Evolutionary conservation across 768 basidiomycete genomes (phyloP).

Genomic region (Sutorius australiensis): DNA sequence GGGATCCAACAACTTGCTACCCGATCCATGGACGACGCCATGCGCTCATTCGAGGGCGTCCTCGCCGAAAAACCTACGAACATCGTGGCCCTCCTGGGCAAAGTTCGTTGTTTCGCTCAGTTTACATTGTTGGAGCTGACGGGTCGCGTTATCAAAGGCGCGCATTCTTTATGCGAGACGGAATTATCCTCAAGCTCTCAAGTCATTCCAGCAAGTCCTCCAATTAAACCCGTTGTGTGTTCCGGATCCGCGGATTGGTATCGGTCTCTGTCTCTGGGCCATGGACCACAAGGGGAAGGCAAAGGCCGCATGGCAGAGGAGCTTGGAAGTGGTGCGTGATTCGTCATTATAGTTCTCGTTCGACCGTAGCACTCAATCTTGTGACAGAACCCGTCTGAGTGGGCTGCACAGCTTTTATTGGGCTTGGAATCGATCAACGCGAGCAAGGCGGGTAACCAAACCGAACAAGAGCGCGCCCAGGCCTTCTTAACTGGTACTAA

Average conservation of each 20-base stretch:
- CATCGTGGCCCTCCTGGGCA: constrained; percentile 81
- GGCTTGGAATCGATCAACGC: constrained; percentile 85
- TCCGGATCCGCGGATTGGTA: constrained; percentile 94
- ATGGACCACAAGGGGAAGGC: constrained; percentile 82
- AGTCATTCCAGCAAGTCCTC: constrained; percentile 82
- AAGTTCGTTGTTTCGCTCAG: constrained; percentile 42
- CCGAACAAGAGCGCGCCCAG: constrained; percentile 59
- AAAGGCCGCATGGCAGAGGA: constrained; percentile 85
- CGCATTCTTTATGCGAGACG: constrained; percentile 80
- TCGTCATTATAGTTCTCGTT: background rate
- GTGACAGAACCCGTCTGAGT: constrained; percentile 68
- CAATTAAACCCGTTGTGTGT: constrained; percentile 70
- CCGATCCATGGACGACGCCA: constrained; percentile 77
- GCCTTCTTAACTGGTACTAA: constrained; percentile 65
- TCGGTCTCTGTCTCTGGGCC: constrained; percentile 91
- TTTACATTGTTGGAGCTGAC: background rate
- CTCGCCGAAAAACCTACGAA: constrained; percentile 79
- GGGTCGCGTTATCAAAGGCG: constrained; percentile 44
- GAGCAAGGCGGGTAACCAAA: constrained; percentile 65
- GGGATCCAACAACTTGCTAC: constrained; percentile 81
- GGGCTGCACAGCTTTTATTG: constrained; percentile 76
- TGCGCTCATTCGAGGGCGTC: constrained; percentile 77
- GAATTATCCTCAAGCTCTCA: constrained; percentile 74
- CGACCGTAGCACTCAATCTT: background rate
- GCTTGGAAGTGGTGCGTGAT: constrained; percentile 73